These are phyloP conservation scores for Poronia punctata DNA, from an alignment of 495 filamentous ascomycete genomes.

Conservation along the genomic window DNA sequence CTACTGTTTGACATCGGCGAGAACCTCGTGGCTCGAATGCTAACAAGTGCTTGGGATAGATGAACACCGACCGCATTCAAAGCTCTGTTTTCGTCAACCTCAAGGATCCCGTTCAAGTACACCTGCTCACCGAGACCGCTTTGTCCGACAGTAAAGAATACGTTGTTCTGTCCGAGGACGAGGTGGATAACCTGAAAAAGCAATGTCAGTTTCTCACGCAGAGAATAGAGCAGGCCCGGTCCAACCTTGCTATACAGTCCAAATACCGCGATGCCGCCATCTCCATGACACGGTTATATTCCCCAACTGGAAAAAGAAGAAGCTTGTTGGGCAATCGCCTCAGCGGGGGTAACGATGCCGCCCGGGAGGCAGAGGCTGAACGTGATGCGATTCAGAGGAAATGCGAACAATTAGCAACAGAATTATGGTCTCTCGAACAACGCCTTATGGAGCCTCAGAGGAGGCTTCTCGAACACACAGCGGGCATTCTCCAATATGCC, in stretches of 20 bases:
- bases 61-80: conserved; percentile 31
- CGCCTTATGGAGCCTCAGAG: conserved; percentile 62
- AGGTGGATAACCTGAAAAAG: conserved; percentile 86
- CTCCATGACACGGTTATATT: conserved; percentile 73
- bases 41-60: conserved; percentile 20
- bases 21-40: conserved; percentile 1
- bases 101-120: conserved; percentile 56
- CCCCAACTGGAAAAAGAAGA: conserved; percentile 36
- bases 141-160: conserved; percentile 77
- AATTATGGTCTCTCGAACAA: conserved; percentile 71
- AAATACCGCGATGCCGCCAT: conserved; percentile 90
- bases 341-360: conserved; percentile 31
- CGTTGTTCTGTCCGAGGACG: conserved; percentile 81
- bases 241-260: conserved; percentile 81
- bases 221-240: conserved; percentile 70
- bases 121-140: conserved; percentile 89
- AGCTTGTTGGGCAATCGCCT: conserved; percentile 49
- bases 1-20: neutral
- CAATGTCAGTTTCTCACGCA: conserved; percentile 60
- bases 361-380: conserved; percentile 65
- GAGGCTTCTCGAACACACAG: conserved; percentile 79
- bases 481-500: conserved; percentile 81
- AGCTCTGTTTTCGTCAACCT: conserved; percentile 41
- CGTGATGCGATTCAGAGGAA: conserved; percentile 64
- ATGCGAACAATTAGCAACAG: conserved; percentile 75